These are phyloP conservation scores for Podospora appendiculata DNA, from an alignment of 495 filamentous ascomycete genomes.

Conservation along the genomic window DNA sequence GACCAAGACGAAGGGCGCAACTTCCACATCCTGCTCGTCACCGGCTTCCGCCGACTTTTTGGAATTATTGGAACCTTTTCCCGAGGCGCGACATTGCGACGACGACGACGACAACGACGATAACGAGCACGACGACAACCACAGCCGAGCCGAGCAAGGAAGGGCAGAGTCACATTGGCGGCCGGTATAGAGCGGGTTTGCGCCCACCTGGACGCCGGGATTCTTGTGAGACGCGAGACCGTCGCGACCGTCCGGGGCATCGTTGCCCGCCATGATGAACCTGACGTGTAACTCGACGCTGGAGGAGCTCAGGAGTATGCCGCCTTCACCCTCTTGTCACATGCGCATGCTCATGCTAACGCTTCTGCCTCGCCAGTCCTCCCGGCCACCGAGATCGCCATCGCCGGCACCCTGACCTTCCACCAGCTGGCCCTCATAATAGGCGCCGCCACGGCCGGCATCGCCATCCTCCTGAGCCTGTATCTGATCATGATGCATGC, in stretches of 20 bases:
- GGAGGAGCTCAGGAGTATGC: constrained; percentile 46
- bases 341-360: not conserved
- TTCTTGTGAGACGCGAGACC: too few species aligned
- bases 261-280: constrained; percentile 21
- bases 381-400: constrained; percentile 28
- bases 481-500: constrained; percentile 72
- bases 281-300: constrained; percentile 46
- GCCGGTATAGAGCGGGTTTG: too few species aligned
- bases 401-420: constrained; percentile 45
- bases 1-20: too few species aligned
- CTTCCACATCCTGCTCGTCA: too few species aligned
- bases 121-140: not conserved
- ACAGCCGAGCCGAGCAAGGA: too few species aligned
- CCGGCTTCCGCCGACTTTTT: too few species aligned
- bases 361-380: not conserved
- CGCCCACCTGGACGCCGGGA: too few species aligned
- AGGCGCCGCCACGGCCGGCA: constrained; percentile 43
- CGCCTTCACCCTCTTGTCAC: not conserved
- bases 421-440: constrained; percentile 48
- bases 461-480: constrained; percentile 48
- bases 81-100: not conserved
- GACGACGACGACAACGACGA: not conserved
- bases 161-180: too few species aligned
- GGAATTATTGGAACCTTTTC: too few species aligned
- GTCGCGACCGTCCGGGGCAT: too few species aligned